A percentile compares a stretch with the other conserved stretches of the same genome.
Conservation (phyloP, 1,139 yeast species). For the Yamadazyma diddensiae region DNA sequence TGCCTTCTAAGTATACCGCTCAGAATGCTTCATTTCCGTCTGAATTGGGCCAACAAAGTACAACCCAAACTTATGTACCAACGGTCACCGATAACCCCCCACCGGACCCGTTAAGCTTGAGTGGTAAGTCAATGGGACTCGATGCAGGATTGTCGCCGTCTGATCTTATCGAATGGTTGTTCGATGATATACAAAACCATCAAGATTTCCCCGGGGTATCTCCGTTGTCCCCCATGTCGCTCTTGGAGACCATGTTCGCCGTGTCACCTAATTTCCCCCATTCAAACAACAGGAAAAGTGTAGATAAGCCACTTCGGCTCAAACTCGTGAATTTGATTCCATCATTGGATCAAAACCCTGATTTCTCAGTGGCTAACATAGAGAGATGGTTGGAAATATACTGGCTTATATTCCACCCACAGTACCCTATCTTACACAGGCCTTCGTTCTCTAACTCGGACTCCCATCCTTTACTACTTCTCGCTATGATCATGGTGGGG, state of each 20-base stretch:
- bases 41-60: too few relatives aligned
- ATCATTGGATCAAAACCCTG: constrained; percentile 25
- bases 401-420: constrained; percentile 60
- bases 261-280: constrained; percentile 29
- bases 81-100: too few relatives aligned
- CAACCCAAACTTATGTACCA: too few relatives aligned
- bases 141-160: constrained; percentile 20
- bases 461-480: constrained; percentile 50
- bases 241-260: constrained; percentile 32
- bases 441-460: constrained; percentile 56
- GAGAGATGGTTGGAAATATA: constrained; percentile 31
- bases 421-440: constrained; percentile 56
- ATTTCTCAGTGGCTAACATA: constrained; percentile 24
- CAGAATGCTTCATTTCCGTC: too few relatives aligned
- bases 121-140: too few relatives aligned
- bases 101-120: too few relatives aligned
- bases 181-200: constrained; percentile 25
- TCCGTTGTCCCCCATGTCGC: constrained; percentile 21
- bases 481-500: constrained; percentile 58
- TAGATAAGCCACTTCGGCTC: constrained; percentile 25
- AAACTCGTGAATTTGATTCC: constrained; percentile 32
- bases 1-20: too few relatives aligned
- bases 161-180: constrained; percentile 30
- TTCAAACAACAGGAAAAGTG: constrained; percentile 22
- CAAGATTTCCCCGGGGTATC: constrained; percentile 17